phyloP scores from a whole-genome alignment of 2,329 filamentous ascomycete species.

The Fusarium fracticaudum region DNA sequence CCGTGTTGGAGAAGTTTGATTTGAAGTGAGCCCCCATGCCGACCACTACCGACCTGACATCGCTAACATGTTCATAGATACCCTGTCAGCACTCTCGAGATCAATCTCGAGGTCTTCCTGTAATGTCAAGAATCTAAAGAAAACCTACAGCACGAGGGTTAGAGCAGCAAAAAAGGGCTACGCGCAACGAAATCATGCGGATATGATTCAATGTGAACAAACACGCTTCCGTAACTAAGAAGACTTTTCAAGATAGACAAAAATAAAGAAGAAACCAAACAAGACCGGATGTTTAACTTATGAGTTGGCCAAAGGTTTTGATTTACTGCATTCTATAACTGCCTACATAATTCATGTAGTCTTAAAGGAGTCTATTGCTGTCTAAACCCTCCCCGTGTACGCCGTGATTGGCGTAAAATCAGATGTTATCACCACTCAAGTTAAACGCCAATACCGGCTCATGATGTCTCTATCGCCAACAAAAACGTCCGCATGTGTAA shows the following conservation, averaged over 20 bases:
- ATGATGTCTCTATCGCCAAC: conserved; percentile 2
- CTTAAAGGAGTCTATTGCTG: neutral
- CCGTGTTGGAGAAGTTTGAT: conserved; percentile 92
- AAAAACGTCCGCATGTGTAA: neutral
- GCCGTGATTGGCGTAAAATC: neutral
- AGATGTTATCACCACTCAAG: conserved; percentile 2
- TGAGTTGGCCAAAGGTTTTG: neutral
- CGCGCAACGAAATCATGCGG: conserved; percentile 26
- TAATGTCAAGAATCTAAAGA: conserved; percentile 52
- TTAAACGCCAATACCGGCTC: conserved; percentile 15
- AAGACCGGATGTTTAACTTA: conserved; percentile 3
- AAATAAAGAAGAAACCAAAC: conserved; percentile 30
- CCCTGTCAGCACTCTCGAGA: conserved; percentile 91
- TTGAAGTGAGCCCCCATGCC: conserved; percentile 68
- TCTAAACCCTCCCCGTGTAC: conserved; percentile 12
- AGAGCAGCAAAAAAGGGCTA: conserved; percentile 5
- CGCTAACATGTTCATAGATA: conserved; percentile 62
- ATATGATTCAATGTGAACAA: conserved; percentile 31
- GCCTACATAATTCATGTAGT: neutral
- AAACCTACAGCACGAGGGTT: conserved; percentile 17
- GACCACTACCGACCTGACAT: neutral
- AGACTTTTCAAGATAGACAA: conserved; percentile 43
- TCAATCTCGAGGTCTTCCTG: conserved; percentile 94
- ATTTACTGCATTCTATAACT: conserved; percentile 2
- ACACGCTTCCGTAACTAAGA: conserved; percentile 31